Percentiles rank a stretch among this genome's conserved stretches.
Conservation (phyloP, 1,284 basidiomycete species). For the Pulchroboletus neoregius region DNA sequence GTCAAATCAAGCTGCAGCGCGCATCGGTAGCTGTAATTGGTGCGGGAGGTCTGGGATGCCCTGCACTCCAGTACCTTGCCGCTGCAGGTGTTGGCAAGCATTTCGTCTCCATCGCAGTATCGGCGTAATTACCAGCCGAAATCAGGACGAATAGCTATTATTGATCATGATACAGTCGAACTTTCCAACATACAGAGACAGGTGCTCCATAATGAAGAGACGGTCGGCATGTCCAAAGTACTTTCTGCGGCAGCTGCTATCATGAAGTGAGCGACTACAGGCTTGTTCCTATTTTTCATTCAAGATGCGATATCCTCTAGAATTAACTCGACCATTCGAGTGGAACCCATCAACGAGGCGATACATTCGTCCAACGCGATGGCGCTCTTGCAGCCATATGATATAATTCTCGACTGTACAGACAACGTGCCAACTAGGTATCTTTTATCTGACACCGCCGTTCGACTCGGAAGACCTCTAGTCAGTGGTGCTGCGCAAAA, state of each 20-base stretch:
- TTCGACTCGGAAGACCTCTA: slow-evolving; percentile 70
- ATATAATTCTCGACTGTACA: slow-evolving; percentile 91
- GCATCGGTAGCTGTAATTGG: slow-evolving; percentile 87
- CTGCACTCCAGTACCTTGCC: slow-evolving; percentile 89
- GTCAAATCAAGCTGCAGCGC: slow-evolving; percentile 76
- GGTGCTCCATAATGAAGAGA: slow-evolving; percentile 80
- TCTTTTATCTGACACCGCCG: slow-evolving; percentile 89
- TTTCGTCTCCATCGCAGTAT: slow-evolving; percentile 1
- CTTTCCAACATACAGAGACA: slow-evolving; percentile 93
- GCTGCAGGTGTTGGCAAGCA: slow-evolving; percentile 84
- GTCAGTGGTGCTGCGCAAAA: slow-evolving; percentile 93
- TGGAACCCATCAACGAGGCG: slow-evolving; percentile 51
- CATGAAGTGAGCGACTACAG: slow-evolving; percentile 45
- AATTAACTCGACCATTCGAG: slow-evolving; percentile 61
- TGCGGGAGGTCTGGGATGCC: slow-evolving; percentile 95
- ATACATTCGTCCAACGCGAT: slow-evolving; percentile 62
- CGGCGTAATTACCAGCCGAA: slow-evolving; percentile 6
- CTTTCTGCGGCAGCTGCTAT: slow-evolving; percentile 74
- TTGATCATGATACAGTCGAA: slow-evolving; percentile 92
- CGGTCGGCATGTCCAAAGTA: slow-evolving; percentile 82
- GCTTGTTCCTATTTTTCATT: slow-evolving; percentile 1
- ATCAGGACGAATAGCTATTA: slow-evolving; percentile 75
- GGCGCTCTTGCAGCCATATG: slow-evolving; percentile 56
- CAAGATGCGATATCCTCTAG: slow-evolving; percentile 37
- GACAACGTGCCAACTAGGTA: slow-evolving; percentile 93